Evolutionary conservation across 2,329 filamentous ascomycete species (phyloP).

Genomic region (Eurotiales sp.): DNA sequence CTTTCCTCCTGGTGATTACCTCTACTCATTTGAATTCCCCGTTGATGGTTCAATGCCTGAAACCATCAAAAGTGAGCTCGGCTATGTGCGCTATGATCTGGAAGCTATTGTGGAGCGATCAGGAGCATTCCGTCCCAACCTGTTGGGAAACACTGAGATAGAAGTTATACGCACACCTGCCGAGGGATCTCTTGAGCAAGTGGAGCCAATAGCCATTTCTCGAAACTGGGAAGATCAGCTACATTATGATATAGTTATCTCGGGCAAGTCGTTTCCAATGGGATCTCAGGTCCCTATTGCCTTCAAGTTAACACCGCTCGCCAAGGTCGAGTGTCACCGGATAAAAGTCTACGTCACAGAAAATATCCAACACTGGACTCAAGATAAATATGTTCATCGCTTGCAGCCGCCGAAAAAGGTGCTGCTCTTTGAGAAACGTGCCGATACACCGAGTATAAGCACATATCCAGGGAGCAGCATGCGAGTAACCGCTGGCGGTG

Average conservation of each 20-base stretch:
- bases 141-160: constrained; percentile 78
- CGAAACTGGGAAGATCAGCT: constrained; percentile 93
- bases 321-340: constrained; percentile 89
- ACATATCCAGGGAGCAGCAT: constrained; percentile 73
- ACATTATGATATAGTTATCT: constrained; percentile 94
- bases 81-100: constrained; percentile 81
- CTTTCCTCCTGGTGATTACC: constrained; percentile 71
- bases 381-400: constrained; percentile 77
- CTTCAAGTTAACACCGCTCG: constrained; percentile 87
- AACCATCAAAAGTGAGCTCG: constrained; percentile 81
- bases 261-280: constrained; percentile 88
- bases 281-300: constrained; percentile 86
- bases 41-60: constrained; percentile 76
- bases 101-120: constrained; percentile 81
- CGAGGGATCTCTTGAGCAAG: constrained; percentile 82
- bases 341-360: constrained; percentile 90
- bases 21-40: constrained; percentile 75
- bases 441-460: constrained; percentile 70
- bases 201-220: constrained; percentile 90
- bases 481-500: constrained; percentile 73
- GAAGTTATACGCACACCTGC: constrained; percentile 79
- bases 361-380: constrained; percentile 86
- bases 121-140: constrained; percentile 84
- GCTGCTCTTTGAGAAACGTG: constrained; percentile 80
- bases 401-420: constrained; percentile 82